Evolutionary conservation across 208 protist species (phyloP).

Genomic region (Leishmania major): DNA sequence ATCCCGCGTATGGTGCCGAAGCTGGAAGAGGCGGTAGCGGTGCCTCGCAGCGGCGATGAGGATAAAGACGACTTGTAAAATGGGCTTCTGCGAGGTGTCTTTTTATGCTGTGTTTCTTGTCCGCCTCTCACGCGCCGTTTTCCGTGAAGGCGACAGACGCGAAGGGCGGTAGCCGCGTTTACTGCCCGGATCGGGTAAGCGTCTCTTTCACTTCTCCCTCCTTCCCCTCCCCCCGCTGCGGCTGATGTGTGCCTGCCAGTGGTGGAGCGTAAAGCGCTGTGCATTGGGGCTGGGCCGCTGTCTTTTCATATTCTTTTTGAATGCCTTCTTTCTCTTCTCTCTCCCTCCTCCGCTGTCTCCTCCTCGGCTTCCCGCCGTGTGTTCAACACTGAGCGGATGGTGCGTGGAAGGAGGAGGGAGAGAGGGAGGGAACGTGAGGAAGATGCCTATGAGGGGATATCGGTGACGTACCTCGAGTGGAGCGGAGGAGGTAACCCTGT

Average conservation of each 20-base stretch:
- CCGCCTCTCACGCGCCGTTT: background rate
- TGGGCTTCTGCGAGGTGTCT: background rate
- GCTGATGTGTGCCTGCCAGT: background rate
- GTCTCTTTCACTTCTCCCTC: background rate
- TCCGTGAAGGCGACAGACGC: background rate
- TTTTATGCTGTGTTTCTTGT: background rate
- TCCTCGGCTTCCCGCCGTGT: background rate
- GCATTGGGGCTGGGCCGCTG: background rate
- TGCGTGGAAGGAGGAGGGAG: background rate
- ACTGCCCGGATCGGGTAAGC: no score
- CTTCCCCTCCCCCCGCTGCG: background rate
- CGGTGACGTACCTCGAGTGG: background rate
- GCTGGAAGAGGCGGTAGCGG: slow-evolving; percentile 2
- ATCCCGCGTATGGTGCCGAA: slow-evolving; percentile 32
- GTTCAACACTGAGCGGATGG: background rate
- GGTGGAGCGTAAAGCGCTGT: background rate
- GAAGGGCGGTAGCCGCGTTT: background rate
- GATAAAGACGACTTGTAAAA: slow-evolving; percentile 27
- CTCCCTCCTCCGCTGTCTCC: background rate
- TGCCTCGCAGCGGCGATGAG: background rate
- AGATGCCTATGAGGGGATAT: background rate
- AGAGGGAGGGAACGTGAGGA: background rate
- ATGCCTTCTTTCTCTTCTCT: background rate
- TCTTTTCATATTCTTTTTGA: background rate
- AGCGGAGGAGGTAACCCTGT: background rate